A percentile compares a stretch with the other conserved stretches of the same genome.
These are phyloP conservation scores for Alternaria arbusti DNA, from an alignment of 2,329 filamentous ascomycete species.

Conservation along the genomic window DNA sequence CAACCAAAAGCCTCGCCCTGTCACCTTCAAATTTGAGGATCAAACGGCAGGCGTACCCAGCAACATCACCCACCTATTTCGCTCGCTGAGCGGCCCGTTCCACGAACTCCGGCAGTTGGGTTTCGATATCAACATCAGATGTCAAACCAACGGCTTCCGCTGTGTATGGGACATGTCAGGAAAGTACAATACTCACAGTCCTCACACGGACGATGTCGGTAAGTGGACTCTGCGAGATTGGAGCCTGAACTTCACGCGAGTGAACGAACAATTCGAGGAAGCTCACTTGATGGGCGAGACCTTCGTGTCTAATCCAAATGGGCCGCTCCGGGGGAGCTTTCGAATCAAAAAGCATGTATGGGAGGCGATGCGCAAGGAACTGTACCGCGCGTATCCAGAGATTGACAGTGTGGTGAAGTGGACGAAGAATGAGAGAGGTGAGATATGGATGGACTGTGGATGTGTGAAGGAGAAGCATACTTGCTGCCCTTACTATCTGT, in stretches of 20 bases:
- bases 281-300: background rate
- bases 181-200: background rate
- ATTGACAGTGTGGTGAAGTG: background rate
- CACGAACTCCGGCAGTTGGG: background rate
- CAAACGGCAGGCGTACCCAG: background rate
- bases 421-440: background rate
- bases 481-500: background rate
- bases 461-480: background rate
- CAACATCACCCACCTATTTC: background rate
- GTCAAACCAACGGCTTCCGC: background rate
- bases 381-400: background rate
- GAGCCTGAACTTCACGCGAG: background rate
- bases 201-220: background rate
- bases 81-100: background rate
- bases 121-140: background rate
- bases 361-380: background rate
- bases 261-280: background rate
- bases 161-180: background rate
- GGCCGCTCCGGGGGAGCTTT: background rate
- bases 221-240: background rate
- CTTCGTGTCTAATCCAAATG: background rate
- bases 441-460: background rate
- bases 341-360: background rate
- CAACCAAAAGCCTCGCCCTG: background rate
- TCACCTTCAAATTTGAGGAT: background rate